Percentiles rank a stretch among this genome's conserved stretches.
These are phyloP conservation scores for Pugionium cornutum DNA, from an alignment of 345 rosid species.

Conservation along the genomic window DNA sequence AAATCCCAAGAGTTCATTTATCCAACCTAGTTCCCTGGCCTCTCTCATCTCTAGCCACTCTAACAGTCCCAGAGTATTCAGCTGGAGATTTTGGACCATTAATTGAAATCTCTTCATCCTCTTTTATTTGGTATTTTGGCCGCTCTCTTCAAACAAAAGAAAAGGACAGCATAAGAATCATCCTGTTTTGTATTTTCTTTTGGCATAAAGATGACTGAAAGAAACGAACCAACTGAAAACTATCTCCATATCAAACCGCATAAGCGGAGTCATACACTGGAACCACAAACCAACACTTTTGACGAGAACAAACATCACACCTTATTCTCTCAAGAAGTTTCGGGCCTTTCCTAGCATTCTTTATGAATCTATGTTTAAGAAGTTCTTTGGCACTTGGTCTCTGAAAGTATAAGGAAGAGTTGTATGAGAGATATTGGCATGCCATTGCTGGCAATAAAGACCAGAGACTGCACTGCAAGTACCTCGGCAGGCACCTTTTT, in stretches of 20 bases:
- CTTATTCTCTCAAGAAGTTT: slow-evolving; percentile 93
- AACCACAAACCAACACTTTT: neutral
- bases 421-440: slow-evolving; percentile 20
- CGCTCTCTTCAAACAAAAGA: slow-evolving; percentile 70
- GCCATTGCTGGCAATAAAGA: slow-evolving; percentile 21
- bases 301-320: slow-evolving; percentile 45
- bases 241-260: slow-evolving; percentile 19
- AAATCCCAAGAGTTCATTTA: slow-evolving; percentile 28
- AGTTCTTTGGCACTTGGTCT: slow-evolving; percentile 97
- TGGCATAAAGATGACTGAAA: slow-evolving; percentile 15
- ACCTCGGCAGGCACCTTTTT: slow-evolving; percentile 95
- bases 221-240: slow-evolving; percentile 8
- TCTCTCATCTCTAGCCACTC: slow-evolving; percentile 66
- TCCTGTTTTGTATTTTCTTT: slow-evolving; percentile 1
- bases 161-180: slow-evolving; percentile 12
- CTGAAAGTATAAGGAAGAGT: slow-evolving; percentile 53
- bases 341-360: slow-evolving; percentile 79
- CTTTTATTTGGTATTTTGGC: slow-evolving; percentile 74
- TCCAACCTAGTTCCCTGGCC: slow-evolving; percentile 79
- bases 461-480: slow-evolving; percentile 36
- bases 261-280: neutral
- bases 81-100: slow-evolving; percentile 49
- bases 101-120: slow-evolving; percentile 57
- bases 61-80: slow-evolving; percentile 75
- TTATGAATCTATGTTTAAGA: slow-evolving; percentile 86